Base-by-base conservation (phyloP, 768 basidiomycete species). In the Neoboletus subvelutipes region DNA sequence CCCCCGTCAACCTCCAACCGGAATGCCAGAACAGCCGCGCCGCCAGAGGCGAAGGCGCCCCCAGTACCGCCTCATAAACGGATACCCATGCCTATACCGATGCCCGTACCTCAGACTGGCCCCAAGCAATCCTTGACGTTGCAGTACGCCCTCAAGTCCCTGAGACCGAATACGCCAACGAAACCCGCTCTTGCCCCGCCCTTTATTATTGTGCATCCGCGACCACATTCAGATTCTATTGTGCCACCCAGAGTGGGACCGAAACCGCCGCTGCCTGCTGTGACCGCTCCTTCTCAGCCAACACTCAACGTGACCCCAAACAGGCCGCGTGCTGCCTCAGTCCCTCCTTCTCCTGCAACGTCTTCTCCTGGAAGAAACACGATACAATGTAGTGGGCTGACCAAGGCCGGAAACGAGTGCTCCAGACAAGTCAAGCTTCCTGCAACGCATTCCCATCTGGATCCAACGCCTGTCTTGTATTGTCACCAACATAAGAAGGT, bases 401-500 rank as follows among this genome's bases (percentile, higher is more conserved):
- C 88, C n/a, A 84, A 83, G 65, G 74, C 80, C 15, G 86, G 83
- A 11, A 81, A 79, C 60, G 82, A 72, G 36, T 93, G 91, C 62
- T 77, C 73, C 39, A 81, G 87, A 53, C 76, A 72, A 57, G 80
- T 90, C 37, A 87, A 84, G 61, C 62, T 75, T 13, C 74, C 76
- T 24, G 58, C 61, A 39, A 65, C 61, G 10, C 66, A 71, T 57
- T 52, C 57, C 15, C 42, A 24, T 56, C 47, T 72, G 24, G 64
- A 72, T 24, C 72, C 71, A 3, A 63, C 42, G 5, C 71, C 70
- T 10, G 70, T 54, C 20, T 62, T 78, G 18, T 90, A 84, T 68
- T 91, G 88, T 61, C 76, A 77, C 67, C 84, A 88, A 65, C 91
- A 92, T 62, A 72, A 72, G 22, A 81, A 83, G 57, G 80, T 78